A percentile compares a stretch with the other conserved stretches of the same genome.
Conservation (phyloP, 345 rosid genomes). For the Rubroshorea leprosula region DNA sequence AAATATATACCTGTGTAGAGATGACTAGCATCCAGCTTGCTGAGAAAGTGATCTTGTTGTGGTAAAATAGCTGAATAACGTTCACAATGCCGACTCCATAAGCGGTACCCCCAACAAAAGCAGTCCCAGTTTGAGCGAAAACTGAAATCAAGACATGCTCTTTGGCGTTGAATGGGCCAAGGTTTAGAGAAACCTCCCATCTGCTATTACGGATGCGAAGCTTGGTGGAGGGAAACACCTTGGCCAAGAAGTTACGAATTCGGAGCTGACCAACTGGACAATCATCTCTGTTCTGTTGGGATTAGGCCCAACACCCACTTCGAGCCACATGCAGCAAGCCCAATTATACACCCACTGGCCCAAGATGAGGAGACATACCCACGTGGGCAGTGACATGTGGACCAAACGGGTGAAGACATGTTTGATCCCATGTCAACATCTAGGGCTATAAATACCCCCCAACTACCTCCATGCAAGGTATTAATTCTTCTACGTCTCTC, state of each 20-base stretch:
- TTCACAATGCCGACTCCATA: slow-evolving; percentile 49
- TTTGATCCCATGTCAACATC: no score
- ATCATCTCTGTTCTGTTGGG: slow-evolving; percentile 60
- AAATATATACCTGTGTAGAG: slow-evolving; percentile 72
- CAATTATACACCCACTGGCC: no score
- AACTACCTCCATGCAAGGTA: no score
- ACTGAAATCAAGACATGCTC: no score
- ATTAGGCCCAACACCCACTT: no score
- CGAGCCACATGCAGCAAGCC: no score
- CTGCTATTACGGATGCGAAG: slow-evolving; percentile 28
- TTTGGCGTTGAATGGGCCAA: slow-evolving; percentile 46
- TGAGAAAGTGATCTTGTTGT: slow-evolving; percentile 39
- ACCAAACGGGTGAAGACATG: no score
- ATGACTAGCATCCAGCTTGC: slow-evolving; percentile 55
- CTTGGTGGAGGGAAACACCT: no score
- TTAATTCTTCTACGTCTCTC: no score
- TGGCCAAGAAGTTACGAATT: slow-evolving; percentile 38
- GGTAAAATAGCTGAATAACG: slow-evolving; percentile 49
- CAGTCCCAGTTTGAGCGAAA: slow-evolving; percentile 43
- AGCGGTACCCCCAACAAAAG: slow-evolving; percentile 46
- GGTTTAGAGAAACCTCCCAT: slow-evolving; percentile 33
- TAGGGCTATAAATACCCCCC: no score
- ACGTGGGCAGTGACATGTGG: no score
- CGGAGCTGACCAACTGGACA: slow-evolving; percentile 55
- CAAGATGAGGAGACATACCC: no score